phyloP scores from a whole-genome alignment of 108 stramenopile genomes.

The Nitzschia sp. region DNA sequence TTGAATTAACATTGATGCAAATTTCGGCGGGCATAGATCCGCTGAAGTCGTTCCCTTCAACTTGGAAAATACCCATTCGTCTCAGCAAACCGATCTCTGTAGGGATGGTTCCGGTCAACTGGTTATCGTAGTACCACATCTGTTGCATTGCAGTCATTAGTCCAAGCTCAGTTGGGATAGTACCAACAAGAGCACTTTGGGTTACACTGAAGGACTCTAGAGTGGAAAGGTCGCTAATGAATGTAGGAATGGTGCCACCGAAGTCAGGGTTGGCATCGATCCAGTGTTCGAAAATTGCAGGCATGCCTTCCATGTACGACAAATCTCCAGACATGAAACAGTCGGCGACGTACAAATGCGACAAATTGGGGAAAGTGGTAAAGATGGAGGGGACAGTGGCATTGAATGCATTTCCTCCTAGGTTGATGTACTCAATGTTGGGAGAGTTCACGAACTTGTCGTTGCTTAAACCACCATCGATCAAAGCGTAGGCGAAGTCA shows the following conservation, averaged over 20 bases:
- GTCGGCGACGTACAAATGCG: slow-evolving; percentile 36
- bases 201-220: slow-evolving; percentile 32
- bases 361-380: slow-evolving; percentile 25
- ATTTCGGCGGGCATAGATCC: slow-evolving; percentile 37
- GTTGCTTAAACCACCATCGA: slow-evolving; percentile 27
- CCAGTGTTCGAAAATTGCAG: slow-evolving; percentile 29
- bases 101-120: slow-evolving; percentile 58
- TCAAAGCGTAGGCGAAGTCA: slow-evolving; percentile 21
- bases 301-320: slow-evolving; percentile 34
- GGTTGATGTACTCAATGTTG: slow-evolving; percentile 21
- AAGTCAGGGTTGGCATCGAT: slow-evolving; percentile 34
- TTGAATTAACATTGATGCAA: slow-evolving; percentile 3
- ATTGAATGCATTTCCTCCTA: slow-evolving; percentile 40
- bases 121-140: slow-evolving; percentile 48
- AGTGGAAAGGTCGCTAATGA: slow-evolving; percentile 16
- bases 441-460: slow-evolving; percentile 16
- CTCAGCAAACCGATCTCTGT: slow-evolving; percentile 42
- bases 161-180: slow-evolving; percentile 41
- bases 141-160: slow-evolving; percentile 41
- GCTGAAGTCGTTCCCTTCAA: slow-evolving; percentile 36
- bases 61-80: slow-evolving; percentile 37
- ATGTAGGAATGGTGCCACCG: slow-evolving; percentile 25
- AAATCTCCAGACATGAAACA: slow-evolving; percentile 35
- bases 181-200: slow-evolving; percentile 28
- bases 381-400: slow-evolving; percentile 35